A percentile compares a stretch with the other conserved stretches of the same genome.
phyloP scores from a whole-genome alignment of 352 stramenopile species.

The Phytophthora fragariaefolia region DNA sequence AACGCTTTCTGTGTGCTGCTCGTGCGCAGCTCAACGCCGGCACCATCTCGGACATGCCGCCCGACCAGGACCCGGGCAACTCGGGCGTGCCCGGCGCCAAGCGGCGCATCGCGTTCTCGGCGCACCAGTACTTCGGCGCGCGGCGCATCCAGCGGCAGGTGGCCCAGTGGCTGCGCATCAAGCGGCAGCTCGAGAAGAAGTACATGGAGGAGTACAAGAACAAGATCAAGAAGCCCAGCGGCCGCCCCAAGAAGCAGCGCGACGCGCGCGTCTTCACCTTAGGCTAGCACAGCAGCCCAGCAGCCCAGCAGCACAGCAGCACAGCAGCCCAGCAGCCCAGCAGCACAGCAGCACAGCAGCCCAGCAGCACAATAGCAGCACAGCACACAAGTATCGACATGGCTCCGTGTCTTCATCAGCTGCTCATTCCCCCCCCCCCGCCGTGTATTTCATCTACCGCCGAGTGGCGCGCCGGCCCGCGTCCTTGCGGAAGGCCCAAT shows the following conservation, averaged over 20 bases:
- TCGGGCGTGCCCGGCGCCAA: conserved; percentile 20
- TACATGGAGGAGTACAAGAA: conserved; percentile 88
- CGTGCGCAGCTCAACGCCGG: conserved; percentile 51
- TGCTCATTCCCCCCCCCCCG: no score
- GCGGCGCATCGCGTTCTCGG: conserved; percentile 62
- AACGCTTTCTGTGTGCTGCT: no score
- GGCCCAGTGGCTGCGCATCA: conserved; percentile 65
- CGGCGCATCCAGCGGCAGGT: conserved; percentile 66
- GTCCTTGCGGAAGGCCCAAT: conserved; percentile 94
- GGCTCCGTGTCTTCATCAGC: conserved; percentile 7
- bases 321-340: no score
- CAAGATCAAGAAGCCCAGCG: conserved; percentile 87
- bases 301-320: no score
- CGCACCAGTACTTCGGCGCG: conserved; percentile 75
- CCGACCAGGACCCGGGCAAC: conserved; percentile 39
- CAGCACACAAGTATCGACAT: no score
- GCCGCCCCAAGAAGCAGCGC: conserved; percentile 76
- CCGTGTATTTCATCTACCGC: no score
- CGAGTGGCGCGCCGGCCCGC: conserved; percentile 43
- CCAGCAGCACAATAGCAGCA: no score
- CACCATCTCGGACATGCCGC: conserved; percentile 51
- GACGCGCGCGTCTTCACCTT: conserved; percentile 81
- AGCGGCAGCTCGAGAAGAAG: conserved; percentile 71
- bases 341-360: no score
- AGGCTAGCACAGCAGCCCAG: conserved; percentile 49